Percentiles rank a stretch among this genome's conserved stretches.
Evolutionary conservation across 2,329 filamentous ascomycete species (phyloP).

Genomic region (Colletotrichum sp.): DNA sequence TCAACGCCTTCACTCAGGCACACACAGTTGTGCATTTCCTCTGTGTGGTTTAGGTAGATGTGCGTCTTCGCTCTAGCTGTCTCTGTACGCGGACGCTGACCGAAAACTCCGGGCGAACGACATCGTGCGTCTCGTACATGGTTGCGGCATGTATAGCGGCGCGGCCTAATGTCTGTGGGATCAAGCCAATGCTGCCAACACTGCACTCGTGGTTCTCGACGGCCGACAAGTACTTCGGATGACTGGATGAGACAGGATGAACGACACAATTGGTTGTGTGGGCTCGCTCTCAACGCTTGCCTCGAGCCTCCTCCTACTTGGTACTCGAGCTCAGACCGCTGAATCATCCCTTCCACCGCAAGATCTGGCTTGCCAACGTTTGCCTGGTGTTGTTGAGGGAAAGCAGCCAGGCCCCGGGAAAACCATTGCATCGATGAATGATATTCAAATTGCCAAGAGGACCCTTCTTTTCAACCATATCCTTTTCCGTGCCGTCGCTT

Average conservation of each 20-base stretch:
- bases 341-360: not conserved
- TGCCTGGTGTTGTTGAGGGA: not conserved
- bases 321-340: not conserved
- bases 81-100: slow-evolving; percentile 1
- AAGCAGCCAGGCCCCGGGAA: not conserved
- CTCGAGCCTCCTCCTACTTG: not conserved
- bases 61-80: not conserved
- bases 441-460: not conserved
- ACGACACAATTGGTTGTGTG: not conserved
- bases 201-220: not conserved
- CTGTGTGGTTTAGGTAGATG: not conserved
- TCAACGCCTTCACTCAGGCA: not conserved
- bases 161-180: slow-evolving; percentile 2
- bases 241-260: slow-evolving; percentile 3
- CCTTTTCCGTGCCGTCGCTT: not conserved
- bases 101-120: not conserved
- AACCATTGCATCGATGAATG: not conserved
- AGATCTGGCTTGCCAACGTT: not conserved
- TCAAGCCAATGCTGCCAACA: slow-evolving; percentile 2
- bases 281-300: not conserved
- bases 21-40: not conserved
- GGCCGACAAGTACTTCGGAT: not conserved
- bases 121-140: not conserved
- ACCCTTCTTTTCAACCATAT: slow-evolving; percentile 11
- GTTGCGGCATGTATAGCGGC: not conserved